Evolutionary conservation across 306 rosid species (phyloP), one percentile per base, ranked within the genome.

Genomic region (Vigna reflexopilosa): DNA sequence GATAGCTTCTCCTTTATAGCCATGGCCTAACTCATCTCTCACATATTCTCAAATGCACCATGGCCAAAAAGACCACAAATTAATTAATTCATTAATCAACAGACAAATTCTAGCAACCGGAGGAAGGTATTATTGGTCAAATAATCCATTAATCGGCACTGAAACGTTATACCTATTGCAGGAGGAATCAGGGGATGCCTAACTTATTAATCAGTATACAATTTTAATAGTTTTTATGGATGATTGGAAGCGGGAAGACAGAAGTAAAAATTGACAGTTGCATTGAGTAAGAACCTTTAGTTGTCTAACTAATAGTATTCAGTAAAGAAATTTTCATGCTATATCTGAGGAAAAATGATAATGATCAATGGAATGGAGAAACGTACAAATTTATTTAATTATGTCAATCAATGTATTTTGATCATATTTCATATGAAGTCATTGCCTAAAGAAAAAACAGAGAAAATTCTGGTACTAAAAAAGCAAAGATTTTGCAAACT

Each of bases 401-500:
- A 30, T 30, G 3, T 30, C 32, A 30, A 30, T 30, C 32, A 30
- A 30, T 30, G 5, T 30, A 30, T 30, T 30, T 30, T 65, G 56
- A 63, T 45, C 6, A 67, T 66, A 45, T 65, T 13, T 56, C 28
- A 54, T 61, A 19, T 20, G 67, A 77, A 50, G 16, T 48, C 22
- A 42, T 54, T 9, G 51, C 55, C 67, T 16, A 19, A 51, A n/a
- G 61, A 81, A 70, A 78, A 45, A 81, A 24, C 69, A 70, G 70
- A 70, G 38, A 14, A 30, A 61, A 40, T 54, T 24, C 17, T 38
- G 49, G 42, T 61, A 47, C 42, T 3, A 42, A 73, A 20, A 51
- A 76, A 49, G 47, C 34, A 1, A 59, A 52, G 17, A 67, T 69
- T 42, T 57, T 28, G 56, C 47, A 45, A 61, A 93, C 97, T 85